Evolutionary conservation across 352 stramenopile species (phyloP).

Genomic region (Globisporangium uncinulatum): DNA sequence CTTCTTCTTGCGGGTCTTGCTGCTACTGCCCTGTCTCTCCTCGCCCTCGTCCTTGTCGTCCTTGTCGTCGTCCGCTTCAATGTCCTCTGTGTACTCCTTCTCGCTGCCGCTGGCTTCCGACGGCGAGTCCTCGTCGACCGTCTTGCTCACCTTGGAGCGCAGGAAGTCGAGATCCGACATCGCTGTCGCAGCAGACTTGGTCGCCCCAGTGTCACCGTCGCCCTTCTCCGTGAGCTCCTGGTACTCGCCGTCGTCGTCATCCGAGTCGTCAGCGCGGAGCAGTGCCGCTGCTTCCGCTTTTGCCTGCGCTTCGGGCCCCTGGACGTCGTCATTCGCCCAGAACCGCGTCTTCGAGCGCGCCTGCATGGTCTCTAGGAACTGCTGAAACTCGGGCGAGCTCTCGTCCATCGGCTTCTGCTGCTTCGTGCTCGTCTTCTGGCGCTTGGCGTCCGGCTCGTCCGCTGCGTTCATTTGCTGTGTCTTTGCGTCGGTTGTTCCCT

Average conservation of each 20-base stretch:
- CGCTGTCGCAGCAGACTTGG: slow-evolving; percentile 13
- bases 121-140: slow-evolving; percentile 69
- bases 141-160: slow-evolving; percentile 91
- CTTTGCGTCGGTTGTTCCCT: slow-evolving; percentile 16
- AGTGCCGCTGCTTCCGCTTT: slow-evolving; percentile 21
- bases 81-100: slow-evolving; percentile 33
- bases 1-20: slow-evolving; percentile 1
- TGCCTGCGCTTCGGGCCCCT: slow-evolving; percentile 27
- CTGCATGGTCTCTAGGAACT: slow-evolving; percentile 91
- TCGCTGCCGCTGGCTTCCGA: slow-evolving; percentile 22
- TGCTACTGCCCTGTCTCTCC: no score
- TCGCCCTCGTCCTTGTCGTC: slow-evolving; percentile 9
- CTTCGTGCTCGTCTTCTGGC: slow-evolving; percentile 23
- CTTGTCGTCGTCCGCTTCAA: slow-evolving; percentile 34
- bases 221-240: slow-evolving; percentile 54
- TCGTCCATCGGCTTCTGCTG: slow-evolving; percentile 25
- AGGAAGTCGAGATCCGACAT: slow-evolving; percentile 93
- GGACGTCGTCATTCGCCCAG: slow-evolving; percentile 88
- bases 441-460: slow-evolving; percentile 18
- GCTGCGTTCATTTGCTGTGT: slow-evolving; percentile 20
- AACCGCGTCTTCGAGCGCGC: slow-evolving; percentile 85
- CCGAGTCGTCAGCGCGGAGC: slow-evolving; percentile 23
- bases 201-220: slow-evolving; percentile 16
- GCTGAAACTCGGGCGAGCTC: slow-evolving; percentile 61
- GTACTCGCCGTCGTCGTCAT: slow-evolving; percentile 84